Evolutionary conservation across 2,329 filamentous ascomycete species (phyloP).

Genomic region (Arachnomyces sp.): DNA sequence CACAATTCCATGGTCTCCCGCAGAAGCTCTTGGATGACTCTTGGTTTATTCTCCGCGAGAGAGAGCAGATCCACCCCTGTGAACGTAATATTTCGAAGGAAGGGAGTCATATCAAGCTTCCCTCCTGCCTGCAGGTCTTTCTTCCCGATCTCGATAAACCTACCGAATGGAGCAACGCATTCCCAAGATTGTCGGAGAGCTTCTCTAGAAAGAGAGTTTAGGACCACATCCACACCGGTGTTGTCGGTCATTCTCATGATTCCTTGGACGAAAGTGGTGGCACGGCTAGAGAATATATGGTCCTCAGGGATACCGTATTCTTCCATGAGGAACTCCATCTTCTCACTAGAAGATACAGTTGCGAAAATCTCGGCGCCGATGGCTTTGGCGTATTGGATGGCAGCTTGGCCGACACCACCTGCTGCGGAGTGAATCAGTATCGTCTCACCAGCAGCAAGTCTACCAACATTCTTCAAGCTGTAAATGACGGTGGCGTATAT

Average conservation of each 20-base stretch:
- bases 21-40: conserved; percentile 8
- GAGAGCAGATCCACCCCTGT: conserved; percentile 13
- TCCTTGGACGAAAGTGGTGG: conserved; percentile 14
- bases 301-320: conserved; percentile 16
- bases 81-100: conserved; percentile 13
- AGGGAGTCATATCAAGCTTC: conserved; percentile 9
- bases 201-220: conserved; percentile 13
- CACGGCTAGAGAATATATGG: conserved; percentile 17
- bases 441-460: conserved; percentile 11
- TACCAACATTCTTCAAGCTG: conserved; percentile 13
- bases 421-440: conserved; percentile 20
- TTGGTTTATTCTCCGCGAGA: conserved; percentile 11
- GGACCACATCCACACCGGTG: conserved; percentile 14
- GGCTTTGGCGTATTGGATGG: conserved; percentile 14
- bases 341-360: conserved; percentile 16
- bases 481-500: conserved; percentile 15
- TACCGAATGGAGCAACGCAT: conserved; percentile 13
- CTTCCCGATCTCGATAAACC: conserved; percentile 16
- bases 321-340: conserved; percentile 15
- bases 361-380: conserved; percentile 18
- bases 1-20: conserved; percentile 11
- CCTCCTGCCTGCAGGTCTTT: conserved; percentile 11
- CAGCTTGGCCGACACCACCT: conserved; percentile 19
- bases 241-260: conserved; percentile 16
- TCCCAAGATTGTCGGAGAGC: conserved; percentile 13